phyloP scores from a whole-genome alignment of 2,329 filamentous ascomycete genomes.

The Ceratocystis cubensis region DNA sequence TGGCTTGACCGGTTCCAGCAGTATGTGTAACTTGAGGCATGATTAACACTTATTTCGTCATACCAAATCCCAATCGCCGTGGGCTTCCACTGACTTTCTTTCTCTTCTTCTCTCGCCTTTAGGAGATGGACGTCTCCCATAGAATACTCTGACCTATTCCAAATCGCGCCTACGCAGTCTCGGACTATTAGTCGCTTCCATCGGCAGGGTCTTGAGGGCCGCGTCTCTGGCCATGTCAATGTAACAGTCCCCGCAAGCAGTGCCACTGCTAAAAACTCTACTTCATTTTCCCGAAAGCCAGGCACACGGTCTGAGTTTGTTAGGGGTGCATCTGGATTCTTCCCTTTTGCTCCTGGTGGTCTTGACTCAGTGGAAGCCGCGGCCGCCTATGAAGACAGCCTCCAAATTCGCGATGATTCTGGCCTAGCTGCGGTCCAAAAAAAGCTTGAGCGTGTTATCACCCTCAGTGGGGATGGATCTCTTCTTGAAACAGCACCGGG shows the following conservation, averaged over 20 bases:
- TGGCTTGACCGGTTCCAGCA: constrained; percentile 88
- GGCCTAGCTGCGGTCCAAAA: constrained; percentile 28
- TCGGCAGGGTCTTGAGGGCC: constrained; percentile 79
- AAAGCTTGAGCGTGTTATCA: constrained; percentile 73
- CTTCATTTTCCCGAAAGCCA: constrained; percentile 74
- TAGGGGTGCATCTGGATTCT: constrained; percentile 81
- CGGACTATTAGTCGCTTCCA: constrained; percentile 90
- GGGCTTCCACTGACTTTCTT: neutral
- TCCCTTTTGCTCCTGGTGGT: constrained; percentile 85
- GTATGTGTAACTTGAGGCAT: constrained; percentile 29
- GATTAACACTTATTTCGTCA: no score
- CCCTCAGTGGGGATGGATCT: constrained; percentile 63
- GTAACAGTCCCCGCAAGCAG: constrained; percentile 83
- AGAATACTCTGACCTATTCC: constrained; percentile 74
- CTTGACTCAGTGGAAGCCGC: constrained; percentile 76
- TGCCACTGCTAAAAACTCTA: constrained; percentile 89
- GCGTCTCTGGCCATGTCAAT: constrained; percentile 86
- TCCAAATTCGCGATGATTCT: constrained; percentile 28
- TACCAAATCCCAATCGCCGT: neutral
- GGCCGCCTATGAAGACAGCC: constrained; percentile 68
- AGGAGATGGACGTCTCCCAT: constrained; percentile 64
- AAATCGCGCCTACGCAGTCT: constrained; percentile 79
- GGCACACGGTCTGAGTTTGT: constrained; percentile 83
- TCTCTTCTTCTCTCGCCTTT: neutral
- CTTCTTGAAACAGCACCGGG: constrained; percentile 75